A percentile compares a stretch with the other conserved stretches of the same genome.
Conservation (phyloP, 805 yeast species). For the Yamadazyma paraphyllophila region DNA sequence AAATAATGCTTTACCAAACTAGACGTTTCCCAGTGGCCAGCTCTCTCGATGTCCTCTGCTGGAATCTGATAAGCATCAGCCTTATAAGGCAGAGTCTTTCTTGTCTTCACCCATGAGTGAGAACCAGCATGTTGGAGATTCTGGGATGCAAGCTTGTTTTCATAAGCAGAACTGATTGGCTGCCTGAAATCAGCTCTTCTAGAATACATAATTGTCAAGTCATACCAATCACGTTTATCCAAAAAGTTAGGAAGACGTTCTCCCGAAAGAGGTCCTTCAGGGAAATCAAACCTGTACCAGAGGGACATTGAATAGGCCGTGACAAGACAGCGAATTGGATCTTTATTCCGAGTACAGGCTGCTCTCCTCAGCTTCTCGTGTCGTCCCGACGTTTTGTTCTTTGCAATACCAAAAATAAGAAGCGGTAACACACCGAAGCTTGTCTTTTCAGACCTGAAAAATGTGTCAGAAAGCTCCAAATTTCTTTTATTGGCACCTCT, state of each 20-base stretch:
- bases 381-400: no score
- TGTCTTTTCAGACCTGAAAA: background rate
- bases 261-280: background rate
- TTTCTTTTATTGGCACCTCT: no score
- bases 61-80: no score
- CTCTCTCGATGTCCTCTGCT: background rate
- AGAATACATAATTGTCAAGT: no score
- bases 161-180: no score
- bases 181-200: background rate
- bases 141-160: no score
- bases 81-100: no score
- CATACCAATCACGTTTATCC: background rate
- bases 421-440: background rate
- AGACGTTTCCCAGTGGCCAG: background rate
- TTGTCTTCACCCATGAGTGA: no score
- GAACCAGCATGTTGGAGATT: no score
- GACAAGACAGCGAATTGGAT: background rate
- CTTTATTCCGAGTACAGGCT: no score
- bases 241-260: background rate
- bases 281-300: background rate
- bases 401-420: no score
- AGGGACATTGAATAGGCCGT: background rate
- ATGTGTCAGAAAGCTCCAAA: background rate
- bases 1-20: background rate
- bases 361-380: no score